Percentiles rank a stretch among this genome's conserved stretches.
Evolutionary conservation across 179 eudicot genomes (phyloP).

Genomic region (Actinidia arguta): DNA sequence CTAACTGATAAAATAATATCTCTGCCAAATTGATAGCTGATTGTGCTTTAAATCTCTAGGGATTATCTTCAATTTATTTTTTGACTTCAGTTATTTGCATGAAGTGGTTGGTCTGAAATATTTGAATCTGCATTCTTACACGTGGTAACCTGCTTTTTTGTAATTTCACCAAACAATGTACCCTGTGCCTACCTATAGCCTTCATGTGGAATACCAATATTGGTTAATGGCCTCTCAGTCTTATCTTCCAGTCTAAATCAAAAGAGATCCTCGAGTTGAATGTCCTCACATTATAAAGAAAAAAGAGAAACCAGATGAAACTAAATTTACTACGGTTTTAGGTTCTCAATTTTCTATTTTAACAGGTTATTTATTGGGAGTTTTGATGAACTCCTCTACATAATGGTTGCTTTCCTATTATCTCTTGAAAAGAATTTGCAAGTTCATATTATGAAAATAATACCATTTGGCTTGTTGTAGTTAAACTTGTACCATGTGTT

Average conservation of each 20-base stretch:
- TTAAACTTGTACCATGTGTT: neutral
- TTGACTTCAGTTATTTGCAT: neutral
- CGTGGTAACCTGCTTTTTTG: no score
- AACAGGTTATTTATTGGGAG: neutral
- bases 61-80: neutral
- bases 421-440: neutral
- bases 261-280: neutral
- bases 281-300: neutral
- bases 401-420: neutral
- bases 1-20: neutral
- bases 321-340: neutral
- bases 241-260: no score
- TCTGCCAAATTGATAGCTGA: conserved; percentile 11
- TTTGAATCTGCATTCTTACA: no score
- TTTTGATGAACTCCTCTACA: neutral
- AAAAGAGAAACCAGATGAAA: neutral
- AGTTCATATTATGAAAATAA: neutral
- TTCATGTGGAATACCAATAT: no score
- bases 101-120: no score
- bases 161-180: no score
- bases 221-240: no score
- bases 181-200: no score
- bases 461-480: neutral
- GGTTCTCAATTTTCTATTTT: neutral
- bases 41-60: neutral